Conservation (phyloP, 2,329 filamentous ascomycete genomes). For the Sporothrix brasiliensis region DNA sequence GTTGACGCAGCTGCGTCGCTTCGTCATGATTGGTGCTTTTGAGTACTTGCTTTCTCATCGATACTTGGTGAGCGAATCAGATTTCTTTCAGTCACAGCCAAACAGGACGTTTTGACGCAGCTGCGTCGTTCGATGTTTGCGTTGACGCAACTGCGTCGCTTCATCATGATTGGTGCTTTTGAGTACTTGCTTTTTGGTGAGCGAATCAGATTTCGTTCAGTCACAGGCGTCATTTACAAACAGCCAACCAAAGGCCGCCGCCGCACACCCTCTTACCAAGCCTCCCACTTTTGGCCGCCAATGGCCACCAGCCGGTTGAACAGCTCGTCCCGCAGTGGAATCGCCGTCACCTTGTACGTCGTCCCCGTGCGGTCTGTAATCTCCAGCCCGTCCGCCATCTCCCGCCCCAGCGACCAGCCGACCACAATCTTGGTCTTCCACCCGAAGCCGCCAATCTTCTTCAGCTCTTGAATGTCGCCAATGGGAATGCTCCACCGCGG, state of each 20-base stretch:
- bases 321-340: slow-evolving; percentile 72
- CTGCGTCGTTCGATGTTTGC: too few relatives aligned
- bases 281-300: slow-evolving; percentile 81
- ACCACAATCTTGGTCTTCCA: slow-evolving; percentile 86
- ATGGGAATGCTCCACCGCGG: slow-evolving; percentile 67
- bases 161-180: too few relatives aligned
- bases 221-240: too few relatives aligned
- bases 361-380: slow-evolving; percentile 62
- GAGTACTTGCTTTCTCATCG: too few relatives aligned
- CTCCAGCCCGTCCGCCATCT: slow-evolving; percentile 75
- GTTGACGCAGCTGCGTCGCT: too few relatives aligned
- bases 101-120: too few relatives aligned
- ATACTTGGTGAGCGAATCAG: too few relatives aligned
- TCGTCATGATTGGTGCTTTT: too few relatives aligned
- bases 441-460: slow-evolving; percentile 77
- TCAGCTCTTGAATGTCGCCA: slow-evolving; percentile 70
- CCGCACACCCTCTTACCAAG: slow-evolving; percentile 54
- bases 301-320: slow-evolving; percentile 53
- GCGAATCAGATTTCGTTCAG: too few relatives aligned
- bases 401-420: slow-evolving; percentile 73
- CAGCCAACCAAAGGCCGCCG: background rate
- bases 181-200: too few relatives aligned
- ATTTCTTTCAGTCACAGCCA: too few relatives aligned
- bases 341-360: slow-evolving; percentile 67
- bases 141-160: too few relatives aligned